Evolutionary conservation across 352 stramenopile genomes (phyloP), one percentile per base, ranked within the genome.

Genomic region (Globisporangium yorkense): DNA sequence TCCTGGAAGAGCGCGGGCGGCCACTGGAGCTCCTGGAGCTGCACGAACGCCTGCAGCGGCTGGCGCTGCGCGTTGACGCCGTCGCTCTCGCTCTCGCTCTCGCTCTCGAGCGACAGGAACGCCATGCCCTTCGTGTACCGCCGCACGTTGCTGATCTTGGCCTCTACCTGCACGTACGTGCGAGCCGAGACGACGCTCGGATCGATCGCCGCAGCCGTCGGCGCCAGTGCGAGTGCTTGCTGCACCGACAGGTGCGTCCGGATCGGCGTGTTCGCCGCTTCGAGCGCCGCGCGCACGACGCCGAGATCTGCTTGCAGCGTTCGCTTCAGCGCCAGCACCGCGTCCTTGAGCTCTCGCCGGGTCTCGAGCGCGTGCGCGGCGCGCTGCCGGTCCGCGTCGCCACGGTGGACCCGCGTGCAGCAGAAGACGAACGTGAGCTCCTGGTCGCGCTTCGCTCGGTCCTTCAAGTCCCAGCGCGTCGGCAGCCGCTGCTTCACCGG

Each of bases 51-150:
- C 33, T 81, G 72, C 35, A 81, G 27, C 3, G 64, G 67, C 62
- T 35, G 18, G 21, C 20, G 13, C 45, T 37, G 33, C 54, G 20
- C 13, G 65, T 24, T 41, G 21, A 35, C 1, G 41, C 10, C 21
- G 29, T 5, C 4, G 2, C 21, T 13, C 9, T 3, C 16, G 37
- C 13, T 39, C 24, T 5, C 4, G 2, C 21, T 13, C 9, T 3
- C 16, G 37, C 13, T 39, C 24, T 31, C 46, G 13, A 81, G 59
- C 7, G 71, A 77, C n/a, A 84, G 44, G 59, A 84, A 81, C 13
- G 71, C 59, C 58, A 79, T 73, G 13, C 74, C 74, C 43, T 77
- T 80, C 49, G 67, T 79, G 49, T 79, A 84, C 0, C 62, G 62
- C 49, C 71, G 69, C 37, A 81, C 54, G 37, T 67, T 67, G 6